Percentiles rank a stretch among this genome's conserved stretches.
Evolutionary conservation across 371 early-diverging fungal genomes (phyloP).

Genomic region (Apophysomyces variabilis): DNA sequence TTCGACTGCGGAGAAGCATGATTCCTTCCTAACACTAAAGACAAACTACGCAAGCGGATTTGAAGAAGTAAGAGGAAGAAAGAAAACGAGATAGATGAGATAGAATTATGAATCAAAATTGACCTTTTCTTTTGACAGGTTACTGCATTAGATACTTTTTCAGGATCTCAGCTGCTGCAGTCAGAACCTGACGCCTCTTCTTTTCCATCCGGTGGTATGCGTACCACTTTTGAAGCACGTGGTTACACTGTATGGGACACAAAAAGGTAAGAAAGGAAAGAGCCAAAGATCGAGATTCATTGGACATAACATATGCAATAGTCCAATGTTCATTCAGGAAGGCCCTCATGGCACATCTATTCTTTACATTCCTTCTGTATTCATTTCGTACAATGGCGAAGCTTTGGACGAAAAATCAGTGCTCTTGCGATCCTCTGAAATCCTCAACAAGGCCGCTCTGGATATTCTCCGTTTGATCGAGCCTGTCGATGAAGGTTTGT

Average conservation of each 20-base stretch:
- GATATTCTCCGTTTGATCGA: constrained; percentile 78
- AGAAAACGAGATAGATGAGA: not conserved
- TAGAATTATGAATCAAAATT: not conserved
- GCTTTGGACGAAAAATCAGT: constrained; percentile 98
- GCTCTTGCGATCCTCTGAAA: constrained; percentile 89
- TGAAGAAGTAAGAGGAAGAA: constrained; percentile 66
- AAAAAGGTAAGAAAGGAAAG: constrained; percentile 49
- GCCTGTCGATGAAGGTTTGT: constrained; percentile 58
- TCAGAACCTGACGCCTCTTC: constrained; percentile 99
- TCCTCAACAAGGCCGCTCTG: constrained; percentile 78
- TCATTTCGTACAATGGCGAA: constrained; percentile 98
- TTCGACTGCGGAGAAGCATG: constrained; percentile 98
- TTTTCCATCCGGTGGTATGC: constrained; percentile 98
- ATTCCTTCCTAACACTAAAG: constrained; percentile 92
- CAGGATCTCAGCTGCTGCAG: constrained; percentile 95
- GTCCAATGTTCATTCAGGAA: constrained; percentile 94
- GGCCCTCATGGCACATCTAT: constrained; percentile 92
- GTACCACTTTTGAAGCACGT: constrained; percentile 98
- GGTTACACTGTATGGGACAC: constrained; percentile 99
- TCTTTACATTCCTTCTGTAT: constrained; percentile 96
- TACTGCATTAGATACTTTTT: constrained; percentile 91
- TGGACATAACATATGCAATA: constrained; percentile 30
- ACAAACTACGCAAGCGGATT: constrained; percentile 72
- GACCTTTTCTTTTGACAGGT: constrained; percentile 43
- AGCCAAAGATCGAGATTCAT: constrained; percentile 1